Evolutionary conservation across 139 green algal genomes (phyloP).

Genomic region (Nannochloris sp.): DNA sequence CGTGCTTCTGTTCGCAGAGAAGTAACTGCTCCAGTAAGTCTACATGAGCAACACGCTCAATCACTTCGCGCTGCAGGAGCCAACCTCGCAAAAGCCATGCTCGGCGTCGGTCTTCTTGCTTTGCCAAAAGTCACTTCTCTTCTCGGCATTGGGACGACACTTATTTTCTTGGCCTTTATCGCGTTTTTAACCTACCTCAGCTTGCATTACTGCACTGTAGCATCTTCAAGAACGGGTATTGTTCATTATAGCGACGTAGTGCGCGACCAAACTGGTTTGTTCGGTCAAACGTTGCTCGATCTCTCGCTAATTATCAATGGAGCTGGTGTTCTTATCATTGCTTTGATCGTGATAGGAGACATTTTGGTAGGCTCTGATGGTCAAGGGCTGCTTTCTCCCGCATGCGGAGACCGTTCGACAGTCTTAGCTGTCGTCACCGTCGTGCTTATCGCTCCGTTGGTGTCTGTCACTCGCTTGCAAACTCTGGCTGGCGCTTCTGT

Average conservation of each 20-base stretch:
- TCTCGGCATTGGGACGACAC: background rate
- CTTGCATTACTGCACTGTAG: conserved; percentile 13
- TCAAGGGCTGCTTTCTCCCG: conserved; percentile 7
- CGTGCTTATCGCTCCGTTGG: conserved; percentile 14
- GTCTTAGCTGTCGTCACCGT: conserved; percentile 19
- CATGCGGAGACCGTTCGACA: conserved; percentile 13
- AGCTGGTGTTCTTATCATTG: conserved; percentile 12
- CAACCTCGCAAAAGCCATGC: conserved; percentile 14
- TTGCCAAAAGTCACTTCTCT: conserved; percentile 10
- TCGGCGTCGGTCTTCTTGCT: conserved; percentile 20
- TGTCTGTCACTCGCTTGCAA: conserved; percentile 6
- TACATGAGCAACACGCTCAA: conserved; percentile 3
- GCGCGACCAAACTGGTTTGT: conserved; percentile 3
- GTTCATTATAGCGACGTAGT: conserved; percentile 22
- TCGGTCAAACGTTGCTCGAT: conserved; percentile 13
- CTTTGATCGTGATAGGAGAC: conserved; percentile 4
- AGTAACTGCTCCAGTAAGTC: background rate
- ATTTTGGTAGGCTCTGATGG: background rate
- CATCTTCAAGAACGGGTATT: conserved; percentile 7
- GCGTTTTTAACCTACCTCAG: conserved; percentile 4
- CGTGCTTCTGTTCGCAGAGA: background rate
- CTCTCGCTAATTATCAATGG: conserved; percentile 11
- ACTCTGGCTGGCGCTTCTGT: background rate
- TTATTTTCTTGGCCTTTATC: conserved; percentile 9
- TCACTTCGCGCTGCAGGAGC: conserved; percentile 8